Evolutionary conservation across 352 stramenopile genomes (phyloP).

Genomic region (Pythium phragmiticola): DNA sequence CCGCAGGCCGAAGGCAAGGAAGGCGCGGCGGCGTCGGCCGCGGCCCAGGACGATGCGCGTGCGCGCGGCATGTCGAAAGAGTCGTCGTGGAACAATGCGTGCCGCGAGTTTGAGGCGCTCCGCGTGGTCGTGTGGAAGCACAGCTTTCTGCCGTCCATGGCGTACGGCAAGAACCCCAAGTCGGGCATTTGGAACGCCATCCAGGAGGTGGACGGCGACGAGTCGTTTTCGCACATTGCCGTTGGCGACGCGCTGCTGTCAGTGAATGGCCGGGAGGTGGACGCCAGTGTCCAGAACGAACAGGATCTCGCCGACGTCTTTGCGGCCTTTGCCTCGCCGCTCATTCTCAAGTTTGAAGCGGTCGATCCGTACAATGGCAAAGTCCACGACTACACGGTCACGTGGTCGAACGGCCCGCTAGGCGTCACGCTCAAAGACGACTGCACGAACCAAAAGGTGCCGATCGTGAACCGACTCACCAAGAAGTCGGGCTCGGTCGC

Average conservation of each 20-base stretch:
- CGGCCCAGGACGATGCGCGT: conserved; percentile 22
- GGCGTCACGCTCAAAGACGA: conserved; percentile 87
- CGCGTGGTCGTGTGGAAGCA: conserved; percentile 88
- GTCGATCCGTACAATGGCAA: conserved; percentile 52
- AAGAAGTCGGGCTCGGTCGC: conserved; percentile 85
- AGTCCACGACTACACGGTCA: conserved; percentile 85
- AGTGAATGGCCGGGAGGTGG: conserved; percentile 71
- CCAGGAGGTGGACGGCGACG: conserved; percentile 70
- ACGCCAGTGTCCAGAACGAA: conserved; percentile 56
- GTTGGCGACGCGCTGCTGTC: conserved; percentile 69
- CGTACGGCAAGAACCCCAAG: conserved; percentile 43
- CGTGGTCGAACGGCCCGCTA: conserved; percentile 84
- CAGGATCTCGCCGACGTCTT: conserved; percentile 77
- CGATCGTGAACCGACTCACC: conserved; percentile 85
- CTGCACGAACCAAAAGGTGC: conserved; percentile 79
- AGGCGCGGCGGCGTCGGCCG: conserved; percentile 23
- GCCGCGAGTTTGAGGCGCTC: conserved; percentile 63
- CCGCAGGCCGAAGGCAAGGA: conserved; percentile 72
- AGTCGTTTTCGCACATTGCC: conserved; percentile 77
- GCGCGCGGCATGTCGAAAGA: conserved; percentile 63
- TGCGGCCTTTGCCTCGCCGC: conserved; percentile 61
- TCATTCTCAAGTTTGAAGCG: conserved; percentile 86
- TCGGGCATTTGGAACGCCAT: conserved; percentile 66
- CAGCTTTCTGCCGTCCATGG: conserved; percentile 74
- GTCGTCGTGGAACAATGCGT: conserved; percentile 85